phyloP scores from a whole-genome alignment of 768 basidiomycete genomes.

The Panaeolus papilionaceus region DNA sequence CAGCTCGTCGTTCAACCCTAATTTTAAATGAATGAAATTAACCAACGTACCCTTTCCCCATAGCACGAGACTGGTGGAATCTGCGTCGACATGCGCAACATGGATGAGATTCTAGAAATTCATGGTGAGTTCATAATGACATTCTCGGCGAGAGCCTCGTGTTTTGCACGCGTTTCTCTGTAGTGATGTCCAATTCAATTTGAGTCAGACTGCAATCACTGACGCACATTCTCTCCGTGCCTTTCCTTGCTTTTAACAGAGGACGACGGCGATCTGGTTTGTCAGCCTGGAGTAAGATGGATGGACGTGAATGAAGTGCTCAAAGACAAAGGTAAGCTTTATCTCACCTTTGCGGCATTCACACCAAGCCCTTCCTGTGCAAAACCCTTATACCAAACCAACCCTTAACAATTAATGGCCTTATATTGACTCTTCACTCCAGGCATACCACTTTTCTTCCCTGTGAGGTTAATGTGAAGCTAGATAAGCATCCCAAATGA shows the following conservation, averaged over 20 bases:
- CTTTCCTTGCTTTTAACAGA: conserved; percentile 41
- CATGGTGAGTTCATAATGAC: conserved; percentile 50
- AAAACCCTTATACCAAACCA: neutral
- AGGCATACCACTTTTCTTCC: conserved; percentile 86
- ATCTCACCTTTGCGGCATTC: neutral
- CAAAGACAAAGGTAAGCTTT: conserved; percentile 57
- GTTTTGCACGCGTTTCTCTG: neutral
- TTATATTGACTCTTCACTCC: conserved; percentile 4
- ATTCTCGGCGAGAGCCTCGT: neutral
- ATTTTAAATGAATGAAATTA: conserved; percentile 10
- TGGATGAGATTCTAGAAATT: conserved; percentile 81
- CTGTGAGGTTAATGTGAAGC: conserved; percentile 47
- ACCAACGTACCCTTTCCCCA: conserved; percentile 24
- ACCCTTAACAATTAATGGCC: neutral
- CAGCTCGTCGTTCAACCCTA: neutral
- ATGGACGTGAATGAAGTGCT: conserved; percentile 74
- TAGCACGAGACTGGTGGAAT: conserved; percentile 65
- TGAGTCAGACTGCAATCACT: conserved; percentile 16
- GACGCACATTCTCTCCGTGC: neutral
- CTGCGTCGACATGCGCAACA: conserved; percentile 77
- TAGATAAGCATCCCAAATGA: neutral
- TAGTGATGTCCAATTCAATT: conserved; percentile 6
- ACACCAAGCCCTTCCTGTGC: conserved; percentile 9
- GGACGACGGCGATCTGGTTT: conserved; percentile 74
- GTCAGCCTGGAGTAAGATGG: conserved; percentile 78